Conservation (phyloP, 768 basidiomycete genomes). For the Boletus patriciae region DNA sequence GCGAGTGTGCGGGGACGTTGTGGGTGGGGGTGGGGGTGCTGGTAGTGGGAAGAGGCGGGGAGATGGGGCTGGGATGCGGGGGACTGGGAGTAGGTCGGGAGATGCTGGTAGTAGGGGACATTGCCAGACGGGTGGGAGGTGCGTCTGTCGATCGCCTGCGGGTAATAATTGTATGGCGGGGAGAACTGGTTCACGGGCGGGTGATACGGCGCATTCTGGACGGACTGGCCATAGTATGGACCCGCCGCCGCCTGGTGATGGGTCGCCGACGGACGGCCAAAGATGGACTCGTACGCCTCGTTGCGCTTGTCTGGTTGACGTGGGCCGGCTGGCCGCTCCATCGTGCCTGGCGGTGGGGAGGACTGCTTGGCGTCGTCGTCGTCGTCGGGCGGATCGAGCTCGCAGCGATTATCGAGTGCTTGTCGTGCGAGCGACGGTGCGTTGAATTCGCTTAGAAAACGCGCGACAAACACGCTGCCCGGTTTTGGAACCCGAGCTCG, state of each 20-base stretch:
- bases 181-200: slow-evolving; percentile 31
- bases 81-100: slow-evolving; percentile 38
- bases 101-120: slow-evolving; percentile 23
- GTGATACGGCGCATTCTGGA: slow-evolving; percentile 19
- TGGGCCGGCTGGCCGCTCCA: slow-evolving; percentile 63
- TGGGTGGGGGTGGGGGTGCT: slow-evolving; percentile 21
- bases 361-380: slow-evolving; percentile 4
- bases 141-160: slow-evolving; percentile 45
- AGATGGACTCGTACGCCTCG: slow-evolving; percentile 85
- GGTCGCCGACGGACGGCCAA: slow-evolving; percentile 66
- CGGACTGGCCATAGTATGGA: slow-evolving; percentile 20
- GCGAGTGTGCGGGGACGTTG: slow-evolving; percentile 33
- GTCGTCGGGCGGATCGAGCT: slow-evolving; percentile 2
- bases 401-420: slow-evolving; percentile 5
- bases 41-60: slow-evolving; percentile 13
- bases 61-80: slow-evolving; percentile 26
- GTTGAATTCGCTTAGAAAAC: slow-evolving; percentile 7
- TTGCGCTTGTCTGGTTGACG: slow-evolving; percentile 66
- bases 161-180: slow-evolving; percentile 43
- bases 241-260: slow-evolving; percentile 43
- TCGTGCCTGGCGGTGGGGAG: slow-evolving; percentile 21
- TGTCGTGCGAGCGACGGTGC: slow-evolving; percentile 4
- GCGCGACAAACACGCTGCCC: slow-evolving; percentile 20
- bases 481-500: slow-evolving; percentile 22
- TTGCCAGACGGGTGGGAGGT: slow-evolving; percentile 46